These are phyloP conservation scores for Glarea lozoyensis DNA, from an alignment of 495 filamentous ascomycete genomes.

Conservation along the genomic window DNA sequence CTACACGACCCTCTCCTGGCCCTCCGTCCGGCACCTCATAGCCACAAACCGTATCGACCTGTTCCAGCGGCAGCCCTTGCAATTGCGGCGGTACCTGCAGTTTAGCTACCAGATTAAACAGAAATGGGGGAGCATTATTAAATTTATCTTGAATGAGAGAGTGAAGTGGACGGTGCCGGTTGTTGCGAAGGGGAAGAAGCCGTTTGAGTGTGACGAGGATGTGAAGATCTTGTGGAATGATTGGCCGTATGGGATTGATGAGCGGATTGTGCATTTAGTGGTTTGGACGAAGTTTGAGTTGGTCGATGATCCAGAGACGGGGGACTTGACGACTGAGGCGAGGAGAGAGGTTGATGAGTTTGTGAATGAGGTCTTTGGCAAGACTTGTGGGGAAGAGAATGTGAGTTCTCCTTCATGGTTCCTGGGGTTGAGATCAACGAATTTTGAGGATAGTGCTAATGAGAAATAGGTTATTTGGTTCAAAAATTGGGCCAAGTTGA, in stretches of 20 bases:
- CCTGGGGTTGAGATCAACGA: background rate
- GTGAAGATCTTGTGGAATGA: slow-evolving; percentile 74
- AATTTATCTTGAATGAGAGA: slow-evolving; percentile 58
- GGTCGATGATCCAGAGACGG: slow-evolving; percentile 54
- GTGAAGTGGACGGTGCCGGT: slow-evolving; percentile 49
- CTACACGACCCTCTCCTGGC: slow-evolving; percentile 11
- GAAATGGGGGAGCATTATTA: slow-evolving; percentile 63
- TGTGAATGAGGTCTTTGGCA: slow-evolving; percentile 53
- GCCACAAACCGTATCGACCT: slow-evolving; percentile 57
- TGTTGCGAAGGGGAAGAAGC: slow-evolving; percentile 22
- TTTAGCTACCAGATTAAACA: slow-evolving; percentile 53
- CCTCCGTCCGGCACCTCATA: slow-evolving; percentile 47
- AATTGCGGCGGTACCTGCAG: slow-evolving; percentile 62
- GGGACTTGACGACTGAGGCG: slow-evolving; percentile 54
- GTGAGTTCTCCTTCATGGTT: slow-evolving; percentile 24
- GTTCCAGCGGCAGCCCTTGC: slow-evolving; percentile 66
- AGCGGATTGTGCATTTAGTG: slow-evolving; percentile 69
- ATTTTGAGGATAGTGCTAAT: background rate
- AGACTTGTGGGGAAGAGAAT: slow-evolving; percentile 28
- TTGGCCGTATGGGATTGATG: slow-evolving; percentile 82
- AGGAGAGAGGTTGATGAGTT: slow-evolving; percentile 57
- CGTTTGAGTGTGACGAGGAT: slow-evolving; percentile 47
- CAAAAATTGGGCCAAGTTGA: slow-evolving; percentile 77
- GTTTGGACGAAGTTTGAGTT: slow-evolving; percentile 83
- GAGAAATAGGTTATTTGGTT: slow-evolving; percentile 67